Evolutionary conservation across 2,329 filamentous ascomycete genomes (phyloP), one percentile per base, ranked within the genome.

Genomic region (Colletotrichum sp.): DNA sequence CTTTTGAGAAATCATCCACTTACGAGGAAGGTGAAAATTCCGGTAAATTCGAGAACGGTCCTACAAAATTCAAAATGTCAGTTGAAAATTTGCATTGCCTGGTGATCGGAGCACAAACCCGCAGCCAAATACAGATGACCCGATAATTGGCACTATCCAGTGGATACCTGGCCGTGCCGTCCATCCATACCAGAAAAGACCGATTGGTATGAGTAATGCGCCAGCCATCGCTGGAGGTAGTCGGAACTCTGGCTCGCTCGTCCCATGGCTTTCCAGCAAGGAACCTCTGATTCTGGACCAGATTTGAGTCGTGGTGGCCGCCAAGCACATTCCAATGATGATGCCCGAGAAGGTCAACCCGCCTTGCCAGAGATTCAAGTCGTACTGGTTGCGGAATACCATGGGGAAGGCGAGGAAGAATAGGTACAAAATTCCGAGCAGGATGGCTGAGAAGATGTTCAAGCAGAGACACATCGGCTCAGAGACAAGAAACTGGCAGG

Each of bases 381-480:
- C 92, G 82, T 98, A 94, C 60, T 94, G 92, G 49, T 89, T 90
- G 24, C 88, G 83, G 81, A 98, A 98, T 13, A 98, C 92, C 52
- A 98, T 87, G 3, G 94, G 91, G 80, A 98, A 98, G 0, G 95
- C 95, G n/a, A 95, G 95, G 82, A 98, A 98, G 87, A 98, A 98
- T 32, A 98, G 91, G 82, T 98, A 98, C 4, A 98, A 86, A 52
- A 98, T 94, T 6, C 95, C 96, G 8, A 98, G 88, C 13, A 98
- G 87, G 68, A 98, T 91, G 34, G 95, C 95, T 1, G 95, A 95
- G 79, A 96, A 94, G 16, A 97, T 85, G 84, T 95, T 96, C 28
- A 98, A 91, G 79, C 92, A 92, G 72, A 96, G 87, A 77, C 93
- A 95, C 95, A 98, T 98, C 77, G 95, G 95, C 86, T 98, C 95